Percentiles rank a stretch among this genome's conserved stretches.
phyloP scores from a whole-genome alignment of 2,329 filamentous ascomycete genomes.

The Clarireedia monteithiana region DNA sequence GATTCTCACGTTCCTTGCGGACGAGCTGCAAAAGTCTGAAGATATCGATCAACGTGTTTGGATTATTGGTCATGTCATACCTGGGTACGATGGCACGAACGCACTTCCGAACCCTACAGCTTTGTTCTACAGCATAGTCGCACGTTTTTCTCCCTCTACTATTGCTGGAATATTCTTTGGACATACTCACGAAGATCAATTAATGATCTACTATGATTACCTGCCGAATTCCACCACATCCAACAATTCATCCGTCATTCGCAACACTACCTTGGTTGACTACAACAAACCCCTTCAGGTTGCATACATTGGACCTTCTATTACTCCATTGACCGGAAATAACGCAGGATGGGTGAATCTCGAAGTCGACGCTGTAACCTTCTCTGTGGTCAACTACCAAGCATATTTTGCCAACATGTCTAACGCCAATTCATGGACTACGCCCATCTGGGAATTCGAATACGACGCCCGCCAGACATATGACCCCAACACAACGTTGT shows the following conservation, averaged over 20 bases:
- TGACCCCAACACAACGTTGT: constrained; percentile 17
- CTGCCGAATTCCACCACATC: constrained; percentile 2
- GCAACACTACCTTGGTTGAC: constrained; percentile 21
- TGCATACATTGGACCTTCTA: constrained; percentile 24
- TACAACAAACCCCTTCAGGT: constrained; percentile 21
- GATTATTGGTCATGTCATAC: constrained; percentile 24
- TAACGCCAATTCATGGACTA: constrained; percentile 20
- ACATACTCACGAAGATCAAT: constrained; percentile 30
- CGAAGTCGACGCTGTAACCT: constrained; percentile 23
- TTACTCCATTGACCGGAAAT: constrained; percentile 25
- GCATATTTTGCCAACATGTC: constrained; percentile 26
- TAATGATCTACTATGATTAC: constrained; percentile 28
- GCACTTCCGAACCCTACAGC: constrained; percentile 23
- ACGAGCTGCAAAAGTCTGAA: constrained; percentile 23
- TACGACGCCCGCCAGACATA: constrained; percentile 24
- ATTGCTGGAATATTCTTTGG: constrained; percentile 29
- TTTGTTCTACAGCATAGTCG: constrained; percentile 24
- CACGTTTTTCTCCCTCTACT: constrained; percentile 22
- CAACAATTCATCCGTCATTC: neutral
- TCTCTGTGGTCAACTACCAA: constrained; percentile 24
- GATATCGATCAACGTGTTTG: constrained; percentile 21
- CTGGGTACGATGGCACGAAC: constrained; percentile 19
- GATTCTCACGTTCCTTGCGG: constrained; percentile 19
- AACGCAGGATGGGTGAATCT: constrained; percentile 26
- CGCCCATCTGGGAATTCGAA: constrained; percentile 26